phyloP scores from a whole-genome alignment of 805 yeast species.

The Saturnispora saitoi region DNA sequence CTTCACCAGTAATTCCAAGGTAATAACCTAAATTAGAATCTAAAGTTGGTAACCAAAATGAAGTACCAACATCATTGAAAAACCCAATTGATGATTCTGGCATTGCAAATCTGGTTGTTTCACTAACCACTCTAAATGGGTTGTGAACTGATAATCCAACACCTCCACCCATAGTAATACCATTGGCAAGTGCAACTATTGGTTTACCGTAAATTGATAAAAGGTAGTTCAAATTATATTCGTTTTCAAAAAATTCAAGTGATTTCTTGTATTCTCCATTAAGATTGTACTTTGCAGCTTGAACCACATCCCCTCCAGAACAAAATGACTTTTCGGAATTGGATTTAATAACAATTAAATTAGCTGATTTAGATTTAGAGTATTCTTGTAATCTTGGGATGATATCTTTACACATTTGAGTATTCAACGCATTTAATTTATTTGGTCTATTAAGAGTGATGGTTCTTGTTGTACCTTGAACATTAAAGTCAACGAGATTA shows the following conservation, averaged over 20 bases:
- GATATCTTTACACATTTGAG: conserved; percentile 65
- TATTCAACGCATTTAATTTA: conserved; percentile 78
- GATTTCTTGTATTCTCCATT: conserved; percentile 40
- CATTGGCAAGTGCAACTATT: conserved; percentile 75
- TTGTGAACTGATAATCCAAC: conserved; percentile 87
- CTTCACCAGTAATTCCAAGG: conserved; percentile 78
- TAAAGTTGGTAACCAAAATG: conserved; percentile 77
- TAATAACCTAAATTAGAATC: conserved; percentile 81
- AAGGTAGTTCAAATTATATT: conserved; percentile 72
- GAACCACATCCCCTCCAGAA: conserved; percentile 95
- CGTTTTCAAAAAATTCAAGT: conserved; percentile 62
- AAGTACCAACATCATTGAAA: conserved; percentile 92
- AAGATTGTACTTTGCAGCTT: conserved; percentile 55
- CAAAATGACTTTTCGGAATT: conserved; percentile 67
- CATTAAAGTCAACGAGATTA: conserved; percentile 46
- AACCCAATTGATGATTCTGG: conserved; percentile 97
- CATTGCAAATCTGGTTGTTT: conserved; percentile 87
- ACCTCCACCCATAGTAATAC: conserved; percentile 97
- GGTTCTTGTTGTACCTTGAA: conserved; percentile 58
- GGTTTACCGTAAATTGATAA: conserved; percentile 84
- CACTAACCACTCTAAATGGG: conserved; percentile 91
- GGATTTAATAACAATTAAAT: conserved; percentile 61
- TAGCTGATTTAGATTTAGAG: conserved; percentile 56
- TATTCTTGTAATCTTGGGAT: conserved; percentile 70
- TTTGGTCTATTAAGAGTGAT: conserved; percentile 70